A percentile compares a stretch with the other conserved stretches of the same genome.
Evolutionary conservation across 805 yeast genomes (phyloP).

Genomic region (Ogataea corticis): DNA sequence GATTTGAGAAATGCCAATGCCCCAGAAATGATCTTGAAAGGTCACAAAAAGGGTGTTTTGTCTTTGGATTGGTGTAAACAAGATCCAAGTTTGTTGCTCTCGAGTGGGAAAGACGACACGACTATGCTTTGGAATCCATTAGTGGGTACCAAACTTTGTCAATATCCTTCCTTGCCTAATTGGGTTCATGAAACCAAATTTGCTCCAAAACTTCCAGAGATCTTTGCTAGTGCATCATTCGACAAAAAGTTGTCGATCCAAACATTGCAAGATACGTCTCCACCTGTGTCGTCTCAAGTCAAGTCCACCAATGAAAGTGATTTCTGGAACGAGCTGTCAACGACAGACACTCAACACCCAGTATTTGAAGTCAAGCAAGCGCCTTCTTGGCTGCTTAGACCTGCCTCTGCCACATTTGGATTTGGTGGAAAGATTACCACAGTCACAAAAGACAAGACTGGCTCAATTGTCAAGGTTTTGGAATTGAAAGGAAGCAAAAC

Average conservation of each 20-base stretch:
- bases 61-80: constrained; percentile 92
- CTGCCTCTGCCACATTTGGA: constrained; percentile 78
- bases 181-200: constrained; percentile 91
- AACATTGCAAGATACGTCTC: constrained; percentile 82
- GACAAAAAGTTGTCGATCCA: constrained; percentile 83
- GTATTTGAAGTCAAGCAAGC: constrained; percentile 73
- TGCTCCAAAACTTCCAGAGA: constrained; percentile 86
- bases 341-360: constrained; percentile 71
- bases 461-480: constrained; percentile 43
- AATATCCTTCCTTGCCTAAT: constrained; percentile 87
- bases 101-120: constrained; percentile 91
- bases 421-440: constrained; percentile 88
- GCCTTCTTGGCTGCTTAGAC: constrained; percentile 83
- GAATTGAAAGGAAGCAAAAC: constrained; percentile 34
- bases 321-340: constrained; percentile 80
- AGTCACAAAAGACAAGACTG: constrained; percentile 38
- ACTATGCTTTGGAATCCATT: constrained; percentile 90
- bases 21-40: constrained; percentile 75
- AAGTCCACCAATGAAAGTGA: constrained; percentile 60
- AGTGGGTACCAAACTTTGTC: constrained; percentile 69
- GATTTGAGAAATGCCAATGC: constrained; percentile 90
- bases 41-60: constrained; percentile 86
- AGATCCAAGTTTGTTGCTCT: constrained; percentile 75
- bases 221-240: constrained; percentile 84
- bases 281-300: constrained; percentile 48